Conservation (phyloP, 139 green algal genomes). For the Asterochloris sp. region DNA sequence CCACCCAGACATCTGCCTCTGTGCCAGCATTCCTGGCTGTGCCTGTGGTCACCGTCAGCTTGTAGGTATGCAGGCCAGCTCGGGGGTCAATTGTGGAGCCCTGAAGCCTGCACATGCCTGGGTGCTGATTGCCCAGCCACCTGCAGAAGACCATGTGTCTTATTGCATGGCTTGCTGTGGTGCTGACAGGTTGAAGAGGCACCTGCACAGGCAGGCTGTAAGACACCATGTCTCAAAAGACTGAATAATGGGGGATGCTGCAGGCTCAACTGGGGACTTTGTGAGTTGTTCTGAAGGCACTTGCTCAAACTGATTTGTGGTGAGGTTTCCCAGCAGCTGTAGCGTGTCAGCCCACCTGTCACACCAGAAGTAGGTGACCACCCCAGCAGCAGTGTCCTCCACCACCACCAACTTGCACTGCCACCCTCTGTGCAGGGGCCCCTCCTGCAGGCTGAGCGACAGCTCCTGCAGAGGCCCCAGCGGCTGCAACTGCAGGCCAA, state of each 20-base stretch:
- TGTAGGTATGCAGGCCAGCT: background rate
- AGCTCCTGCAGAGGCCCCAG: background rate
- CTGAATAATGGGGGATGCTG: background rate
- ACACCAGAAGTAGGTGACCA: conserved; percentile 6
- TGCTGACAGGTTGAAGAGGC: too few relatives aligned
- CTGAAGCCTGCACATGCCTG: background rate
- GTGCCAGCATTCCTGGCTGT: conserved; percentile 42
- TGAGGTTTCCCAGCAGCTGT: background rate
- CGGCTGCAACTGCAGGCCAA: background rate
- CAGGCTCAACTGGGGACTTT: too few relatives aligned
- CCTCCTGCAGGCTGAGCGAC: background rate
- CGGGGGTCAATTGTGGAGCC: background rate
- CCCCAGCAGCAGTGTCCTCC: background rate
- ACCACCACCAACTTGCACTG: conserved; percentile 35
- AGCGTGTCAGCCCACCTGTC: conserved; percentile 16
- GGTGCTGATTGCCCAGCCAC: background rate
- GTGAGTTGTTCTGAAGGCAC: too few relatives aligned
- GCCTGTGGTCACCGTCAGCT: conserved; percentile 24
- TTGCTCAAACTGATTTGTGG: background rate
- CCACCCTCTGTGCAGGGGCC: background rate
- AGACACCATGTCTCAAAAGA: background rate
- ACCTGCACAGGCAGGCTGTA: too few relatives aligned
- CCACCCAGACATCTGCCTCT: conserved; percentile 58
- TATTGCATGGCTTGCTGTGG: background rate
- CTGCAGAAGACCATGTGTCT: background rate